Percentiles rank a stretch among this genome's conserved stretches.
These are phyloP conservation scores for Escallonia herrerae DNA, from an alignment of 129 eudicot genomes.

Conservation along the genomic window DNA sequence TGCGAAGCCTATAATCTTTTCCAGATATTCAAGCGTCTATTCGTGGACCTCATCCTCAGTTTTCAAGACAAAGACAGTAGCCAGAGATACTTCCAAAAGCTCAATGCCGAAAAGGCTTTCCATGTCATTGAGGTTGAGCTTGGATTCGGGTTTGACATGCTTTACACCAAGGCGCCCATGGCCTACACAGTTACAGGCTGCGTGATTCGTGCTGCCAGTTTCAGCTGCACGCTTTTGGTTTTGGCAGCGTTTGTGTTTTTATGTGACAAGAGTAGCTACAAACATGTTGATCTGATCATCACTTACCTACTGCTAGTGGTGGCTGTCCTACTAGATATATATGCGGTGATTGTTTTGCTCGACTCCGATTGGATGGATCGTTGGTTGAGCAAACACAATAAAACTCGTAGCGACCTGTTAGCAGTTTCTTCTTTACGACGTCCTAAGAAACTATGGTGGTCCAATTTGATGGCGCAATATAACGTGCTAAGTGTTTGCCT, in stretches of 20 bases:
- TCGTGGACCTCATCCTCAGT: conserved; percentile 57
- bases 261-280: conserved; percentile 19
- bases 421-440: conserved; percentile 5
- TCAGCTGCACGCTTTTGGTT: conserved; percentile 9
- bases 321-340: conserved; percentile 30
- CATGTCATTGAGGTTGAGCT: conserved; percentile 44
- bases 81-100: conserved; percentile 25
- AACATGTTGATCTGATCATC: conserved; percentile 19
- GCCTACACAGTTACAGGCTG: conserved; percentile 25
- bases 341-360: conserved; percentile 22
- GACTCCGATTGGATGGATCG: conserved; percentile 42
- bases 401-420: conserved; percentile 5
- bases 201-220: conserved; percentile 24
- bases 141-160: conserved; percentile 49
- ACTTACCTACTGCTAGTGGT: conserved; percentile 34
- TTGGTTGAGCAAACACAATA: conserved; percentile 35
- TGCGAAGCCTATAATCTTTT: conserved; percentile 26
- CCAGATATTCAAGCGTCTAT: conserved; percentile 46
- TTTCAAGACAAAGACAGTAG: conserved; percentile 48
- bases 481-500: conserved; percentile 27
- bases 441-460: conserved; percentile 39
- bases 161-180: conserved; percentile 46
- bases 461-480: conserved; percentile 40
- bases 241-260: conserved; percentile 17
- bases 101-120: conserved; percentile 24